phyloP scores from a whole-genome alignment of 2,329 filamentous ascomycete genomes.

The Onygenales sp. region DNA sequence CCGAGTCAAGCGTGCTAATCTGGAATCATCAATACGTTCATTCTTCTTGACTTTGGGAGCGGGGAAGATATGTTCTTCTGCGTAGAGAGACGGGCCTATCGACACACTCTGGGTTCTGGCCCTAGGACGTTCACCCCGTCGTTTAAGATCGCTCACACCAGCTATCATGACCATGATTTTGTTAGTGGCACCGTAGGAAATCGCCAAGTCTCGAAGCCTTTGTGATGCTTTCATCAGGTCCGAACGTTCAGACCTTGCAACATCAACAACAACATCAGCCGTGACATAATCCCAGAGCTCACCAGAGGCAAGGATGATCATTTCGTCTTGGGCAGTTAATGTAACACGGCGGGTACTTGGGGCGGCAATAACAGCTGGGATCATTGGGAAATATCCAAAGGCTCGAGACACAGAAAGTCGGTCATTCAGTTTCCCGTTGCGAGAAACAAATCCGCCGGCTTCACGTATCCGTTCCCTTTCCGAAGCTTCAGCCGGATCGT shows the following conservation, averaged over 20 bases:
- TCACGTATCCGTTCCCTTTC: constrained; percentile 87
- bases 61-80: constrained; percentile 53
- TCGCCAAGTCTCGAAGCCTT: constrained; percentile 86
- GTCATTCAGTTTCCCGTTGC: constrained; percentile 90
- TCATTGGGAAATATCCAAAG: constrained; percentile 88
- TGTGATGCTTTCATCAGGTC: constrained; percentile 94
- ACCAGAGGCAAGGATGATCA: constrained; percentile 79
- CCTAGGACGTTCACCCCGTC: constrained; percentile 65
- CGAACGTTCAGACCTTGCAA: constrained; percentile 73
- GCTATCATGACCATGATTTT: constrained; percentile 99
- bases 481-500: constrained; percentile 77
- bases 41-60: constrained; percentile 56
- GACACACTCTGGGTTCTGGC: constrained; percentile 71
- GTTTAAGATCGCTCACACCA: constrained; percentile 82
- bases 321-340: constrained; percentile 82
- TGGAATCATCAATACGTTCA: constrained; percentile 64
- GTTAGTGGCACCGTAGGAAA: constrained; percentile 84
- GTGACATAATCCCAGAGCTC: constrained; percentile 94
- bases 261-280: constrained; percentile 82
- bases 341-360: constrained; percentile 72
- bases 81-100: constrained; percentile 65
- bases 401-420: constrained; percentile 82
- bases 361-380: constrained; percentile 86
- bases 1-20: constrained; percentile 77
- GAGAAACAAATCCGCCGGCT: constrained; percentile 89